These are phyloP conservation scores for Rhizopus delemar DNA, from an alignment of 371 early-diverging fungal species.

Conservation along the genomic window DNA sequence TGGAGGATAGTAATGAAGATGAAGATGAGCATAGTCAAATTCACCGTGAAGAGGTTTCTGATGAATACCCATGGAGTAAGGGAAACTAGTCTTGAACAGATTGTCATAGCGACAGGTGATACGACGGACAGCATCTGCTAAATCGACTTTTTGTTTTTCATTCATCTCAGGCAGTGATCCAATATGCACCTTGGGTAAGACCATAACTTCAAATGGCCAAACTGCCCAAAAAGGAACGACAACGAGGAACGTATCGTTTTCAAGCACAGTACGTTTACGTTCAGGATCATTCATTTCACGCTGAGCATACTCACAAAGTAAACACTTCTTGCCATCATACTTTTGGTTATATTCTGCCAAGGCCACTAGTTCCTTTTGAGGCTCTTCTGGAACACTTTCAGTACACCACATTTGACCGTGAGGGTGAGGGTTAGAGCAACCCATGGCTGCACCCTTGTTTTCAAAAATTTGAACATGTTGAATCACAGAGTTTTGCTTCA, in stretches of 20 bases:
- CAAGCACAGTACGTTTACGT: slow-evolving; percentile 71
- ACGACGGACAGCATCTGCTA: slow-evolving; percentile 74
- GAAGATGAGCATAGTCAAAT: slow-evolving; percentile 69
- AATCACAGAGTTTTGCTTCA: slow-evolving; percentile 49
- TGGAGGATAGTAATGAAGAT: slow-evolving; percentile 95
- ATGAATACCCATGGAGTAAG: slow-evolving; percentile 95
- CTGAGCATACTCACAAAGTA: slow-evolving; percentile 79
- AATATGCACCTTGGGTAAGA: slow-evolving; percentile 74
- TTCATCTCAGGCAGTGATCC: slow-evolving; percentile 57
- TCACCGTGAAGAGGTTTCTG: slow-evolving; percentile 69
- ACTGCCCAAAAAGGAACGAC: slow-evolving; percentile 94
- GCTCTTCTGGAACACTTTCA: slow-evolving; percentile 79
- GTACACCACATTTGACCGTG: slow-evolving; percentile 92
- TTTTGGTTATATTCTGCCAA: slow-evolving; percentile 59
- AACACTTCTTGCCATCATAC: slow-evolving; percentile 48
- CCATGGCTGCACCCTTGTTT: slow-evolving; percentile 96
- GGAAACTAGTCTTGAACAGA: slow-evolving; percentile 88
- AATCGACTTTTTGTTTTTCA: slow-evolving; percentile 47
- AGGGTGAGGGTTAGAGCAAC: slow-evolving; percentile 95
- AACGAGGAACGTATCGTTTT: slow-evolving; percentile 78
- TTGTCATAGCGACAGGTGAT: slow-evolving; percentile 89
- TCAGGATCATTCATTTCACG: slow-evolving; percentile 61
- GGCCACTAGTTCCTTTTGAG: slow-evolving; percentile 65
- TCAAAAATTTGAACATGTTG: slow-evolving; percentile 93
- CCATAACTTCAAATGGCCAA: slow-evolving; percentile 94